Conservation (phyloP, 768 basidiomycete species). For the Boletus pseudopeckii region DNA sequence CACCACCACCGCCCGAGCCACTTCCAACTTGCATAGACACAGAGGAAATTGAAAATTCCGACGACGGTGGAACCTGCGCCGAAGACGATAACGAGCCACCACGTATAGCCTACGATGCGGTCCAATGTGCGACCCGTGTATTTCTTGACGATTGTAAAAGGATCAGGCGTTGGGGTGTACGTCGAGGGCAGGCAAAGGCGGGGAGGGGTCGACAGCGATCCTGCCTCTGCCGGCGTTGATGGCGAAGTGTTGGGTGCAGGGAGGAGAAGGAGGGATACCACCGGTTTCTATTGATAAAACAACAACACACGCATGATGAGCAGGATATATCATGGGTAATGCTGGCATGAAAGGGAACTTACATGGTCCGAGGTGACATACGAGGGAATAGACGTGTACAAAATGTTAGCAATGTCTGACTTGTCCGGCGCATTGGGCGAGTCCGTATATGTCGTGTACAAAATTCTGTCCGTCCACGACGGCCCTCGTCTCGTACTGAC, state of each 20-base stretch:
- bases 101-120: constrained; percentile 70
- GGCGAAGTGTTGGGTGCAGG: constrained; percentile 37
- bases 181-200: constrained; percentile 47
- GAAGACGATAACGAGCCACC: constrained; percentile 71
- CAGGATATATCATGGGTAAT: neutral
- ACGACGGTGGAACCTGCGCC: constrained; percentile 75
- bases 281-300: constrained; percentile 64
- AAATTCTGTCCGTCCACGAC: constrained; percentile 90
- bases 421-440: constrained; percentile 46
- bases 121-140: constrained; percentile 66
- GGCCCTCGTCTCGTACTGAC: constrained; percentile 67
- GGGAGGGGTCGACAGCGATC: constrained; percentile 30
- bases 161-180: constrained; percentile 55
- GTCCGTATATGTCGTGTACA: constrained; percentile 78
- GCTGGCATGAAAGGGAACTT: constrained; percentile 26
- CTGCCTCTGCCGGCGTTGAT: constrained; percentile 24
- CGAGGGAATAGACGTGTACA: constrained; percentile 79
- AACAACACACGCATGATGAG: neutral
- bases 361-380: constrained; percentile 92
- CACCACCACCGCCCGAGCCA: constrained; percentile 46
- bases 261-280: constrained; percentile 69
- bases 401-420: constrained; percentile 57
- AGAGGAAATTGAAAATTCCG: constrained; percentile 67
- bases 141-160: constrained; percentile 51
- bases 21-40: constrained; percentile 64